These are phyloP conservation scores for Lecanicillium sp. DNA, from an alignment of 2,329 filamentous ascomycete genomes.

Conservation along the genomic window DNA sequence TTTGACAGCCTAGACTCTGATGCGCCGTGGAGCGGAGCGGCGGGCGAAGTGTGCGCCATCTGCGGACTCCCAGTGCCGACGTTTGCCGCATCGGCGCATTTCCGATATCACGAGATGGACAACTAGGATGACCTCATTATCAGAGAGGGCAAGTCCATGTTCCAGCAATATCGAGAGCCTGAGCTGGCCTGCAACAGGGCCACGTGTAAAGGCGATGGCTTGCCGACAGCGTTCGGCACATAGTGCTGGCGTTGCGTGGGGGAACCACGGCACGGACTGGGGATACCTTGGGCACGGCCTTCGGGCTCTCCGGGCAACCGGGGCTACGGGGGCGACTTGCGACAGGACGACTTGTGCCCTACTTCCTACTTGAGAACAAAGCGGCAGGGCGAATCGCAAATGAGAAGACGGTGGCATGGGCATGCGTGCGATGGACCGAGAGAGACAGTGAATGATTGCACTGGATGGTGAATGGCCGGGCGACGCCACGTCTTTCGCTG, in stretches of 20 bases:
- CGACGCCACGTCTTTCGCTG: background rate
- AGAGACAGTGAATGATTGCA: background rate
- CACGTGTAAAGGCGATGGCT: background rate
- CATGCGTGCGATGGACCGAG: background rate
- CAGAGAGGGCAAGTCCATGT: background rate
- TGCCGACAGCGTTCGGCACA: background rate
- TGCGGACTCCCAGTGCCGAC: constrained; percentile 50
- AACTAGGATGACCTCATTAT: background rate
- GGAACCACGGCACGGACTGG: too few relatives aligned
- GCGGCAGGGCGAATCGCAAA: background rate
- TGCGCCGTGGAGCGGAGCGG: constrained; percentile 25
- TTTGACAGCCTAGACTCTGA: constrained; percentile 6
- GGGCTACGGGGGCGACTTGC: too few relatives aligned
- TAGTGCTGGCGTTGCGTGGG: too few relatives aligned
- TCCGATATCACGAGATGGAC: constrained; percentile 31
- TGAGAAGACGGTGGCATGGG: background rate
- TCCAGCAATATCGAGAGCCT: background rate
- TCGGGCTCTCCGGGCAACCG: too few relatives aligned
- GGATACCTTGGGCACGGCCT: too few relatives aligned
- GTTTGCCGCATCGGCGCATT: constrained; percentile 54
- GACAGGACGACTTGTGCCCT: background rate
- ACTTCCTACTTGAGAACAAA: background rate
- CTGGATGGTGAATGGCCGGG: background rate
- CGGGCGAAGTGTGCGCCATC: constrained; percentile 32
- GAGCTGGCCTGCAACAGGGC: background rate